phyloP scores from a whole-genome alignment of 805 yeast species.

The Nakazawaea pomicola region DNA sequence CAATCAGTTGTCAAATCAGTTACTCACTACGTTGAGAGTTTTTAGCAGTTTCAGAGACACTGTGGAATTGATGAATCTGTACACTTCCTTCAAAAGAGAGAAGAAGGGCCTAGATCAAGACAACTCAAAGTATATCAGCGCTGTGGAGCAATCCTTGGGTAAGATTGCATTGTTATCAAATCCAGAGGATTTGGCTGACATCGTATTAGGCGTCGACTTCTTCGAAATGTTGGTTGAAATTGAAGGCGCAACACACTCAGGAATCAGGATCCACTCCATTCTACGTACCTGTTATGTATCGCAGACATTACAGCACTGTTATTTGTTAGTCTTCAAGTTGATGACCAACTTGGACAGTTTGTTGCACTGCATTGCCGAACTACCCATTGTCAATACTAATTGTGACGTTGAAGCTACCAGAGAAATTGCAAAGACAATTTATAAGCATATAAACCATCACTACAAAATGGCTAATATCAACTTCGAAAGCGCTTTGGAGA shows the following conservation, averaged over 20 bases:
- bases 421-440: conserved; percentile 16
- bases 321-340: conserved; percentile 17
- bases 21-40: conserved; percentile 51
- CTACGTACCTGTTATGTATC: conserved; percentile 45
- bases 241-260: conserved; percentile 41
- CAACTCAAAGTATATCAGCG: background rate
- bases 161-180: conserved; percentile 15
- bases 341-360: conserved; percentile 14
- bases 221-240: conserved; percentile 48
- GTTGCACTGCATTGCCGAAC: background rate
- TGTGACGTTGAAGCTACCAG: conserved; percentile 5
- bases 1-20: conserved; percentile 57
- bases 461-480: background rate
- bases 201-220: conserved; percentile 33
- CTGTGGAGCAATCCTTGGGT: conserved; percentile 17
- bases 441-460: conserved; percentile 4
- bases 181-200: conserved; percentile 6
- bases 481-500: background rate
- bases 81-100: conserved; percentile 8
- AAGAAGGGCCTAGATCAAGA: background rate
- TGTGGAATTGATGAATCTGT: conserved; percentile 30
- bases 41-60: conserved; percentile 30
- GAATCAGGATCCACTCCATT: conserved; percentile 41
- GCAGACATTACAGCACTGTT: conserved; percentile 45
- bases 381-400: background rate